A percentile compares a stretch with the other conserved stretches of the same genome.
phyloP scores from a whole-genome alignment of 768 basidiomycete genomes.

The Collybia sordida region DNA sequence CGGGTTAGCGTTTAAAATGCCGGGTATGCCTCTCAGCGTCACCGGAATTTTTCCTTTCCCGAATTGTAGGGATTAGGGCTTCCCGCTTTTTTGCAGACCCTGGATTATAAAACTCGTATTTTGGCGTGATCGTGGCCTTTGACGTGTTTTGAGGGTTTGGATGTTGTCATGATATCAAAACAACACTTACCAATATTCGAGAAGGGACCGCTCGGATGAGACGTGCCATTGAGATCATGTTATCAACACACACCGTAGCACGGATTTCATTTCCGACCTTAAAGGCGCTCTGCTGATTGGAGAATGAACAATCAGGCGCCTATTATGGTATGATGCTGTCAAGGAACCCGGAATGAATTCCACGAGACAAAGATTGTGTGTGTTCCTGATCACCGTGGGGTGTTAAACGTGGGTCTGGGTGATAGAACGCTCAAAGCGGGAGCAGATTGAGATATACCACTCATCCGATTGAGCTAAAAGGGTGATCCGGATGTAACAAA shows the following conservation, averaged over 20 bases:
- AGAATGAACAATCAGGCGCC: neutral
- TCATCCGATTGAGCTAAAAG: neutral
- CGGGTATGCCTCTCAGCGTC: too few species aligned
- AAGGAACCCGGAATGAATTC: slow-evolving; percentile 7
- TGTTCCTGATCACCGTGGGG: slow-evolving; percentile 6
- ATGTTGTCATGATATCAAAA: too few species aligned
- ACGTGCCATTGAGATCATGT: neutral
- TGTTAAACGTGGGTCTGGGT: neutral
- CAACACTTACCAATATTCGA: too few species aligned
- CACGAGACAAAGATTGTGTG: neutral
- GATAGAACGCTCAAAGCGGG: too few species aligned
- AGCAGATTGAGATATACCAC: neutral
- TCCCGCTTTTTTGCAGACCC: too few species aligned
- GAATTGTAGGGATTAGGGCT: too few species aligned
- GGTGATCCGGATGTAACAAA: too few species aligned
- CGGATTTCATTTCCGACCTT: slow-evolving; percentile 15
- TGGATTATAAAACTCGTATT: too few species aligned
- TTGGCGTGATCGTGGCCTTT: too few species aligned
- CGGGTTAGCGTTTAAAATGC: neutral
- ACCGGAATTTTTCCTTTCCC: too few species aligned
- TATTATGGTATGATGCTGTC: too few species aligned
- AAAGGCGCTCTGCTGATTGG: slow-evolving; percentile 1
- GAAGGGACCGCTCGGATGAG: neutral
- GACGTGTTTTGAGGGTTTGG: too few species aligned
- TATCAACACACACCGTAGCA: neutral